Evolutionary conservation across 2,329 filamentous ascomycete species (phyloP).

Genomic region (Triangularia setosa): DNA sequence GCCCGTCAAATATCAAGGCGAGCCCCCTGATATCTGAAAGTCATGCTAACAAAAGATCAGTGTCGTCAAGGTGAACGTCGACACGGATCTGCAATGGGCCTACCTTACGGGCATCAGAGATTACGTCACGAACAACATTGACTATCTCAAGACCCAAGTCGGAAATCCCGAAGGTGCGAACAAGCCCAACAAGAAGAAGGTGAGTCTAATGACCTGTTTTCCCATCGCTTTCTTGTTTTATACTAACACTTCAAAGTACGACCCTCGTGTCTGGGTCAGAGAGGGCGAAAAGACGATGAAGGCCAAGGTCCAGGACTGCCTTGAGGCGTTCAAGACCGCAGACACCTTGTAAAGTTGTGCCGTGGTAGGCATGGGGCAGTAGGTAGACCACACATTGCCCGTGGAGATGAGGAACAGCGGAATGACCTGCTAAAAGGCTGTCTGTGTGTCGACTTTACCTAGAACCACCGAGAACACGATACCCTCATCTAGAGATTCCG

Average conservation of each 20-base stretch:
- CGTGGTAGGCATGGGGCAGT: background rate
- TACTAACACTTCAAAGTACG: slow-evolving; percentile 2
- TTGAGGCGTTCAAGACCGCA: slow-evolving; percentile 88
- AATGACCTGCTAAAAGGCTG: background rate
- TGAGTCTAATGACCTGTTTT: slow-evolving; percentile 54
- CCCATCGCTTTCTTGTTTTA: background rate
- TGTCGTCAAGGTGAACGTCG: slow-evolving; percentile 99
- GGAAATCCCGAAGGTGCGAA: slow-evolving; percentile 90
- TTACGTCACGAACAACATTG: slow-evolving; percentile 91
- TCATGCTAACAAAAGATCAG: slow-evolving; percentile 42
- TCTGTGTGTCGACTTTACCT: background rate
- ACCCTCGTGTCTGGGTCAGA: slow-evolving; percentile 29
- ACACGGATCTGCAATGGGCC: slow-evolving; percentile 95
- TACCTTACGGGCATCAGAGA: slow-evolving; percentile 66
- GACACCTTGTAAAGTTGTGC: slow-evolving; percentile 61
- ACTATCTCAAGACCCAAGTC: slow-evolving; percentile 81
- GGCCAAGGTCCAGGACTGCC: slow-evolving; percentile 71
- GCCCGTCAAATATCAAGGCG: background rate
- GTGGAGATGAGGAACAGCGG: background rate
- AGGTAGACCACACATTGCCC: background rate
- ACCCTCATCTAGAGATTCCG: too few species aligned
- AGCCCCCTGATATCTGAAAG: background rate
- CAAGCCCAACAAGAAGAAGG: slow-evolving; percentile 97
- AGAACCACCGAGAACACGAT: slow-evolving; percentile 1
- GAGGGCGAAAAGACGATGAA: slow-evolving; percentile 98